Evolutionary conservation across 768 basidiomycete species (phyloP).

Genomic region (Tylopilus balloui): DNA sequence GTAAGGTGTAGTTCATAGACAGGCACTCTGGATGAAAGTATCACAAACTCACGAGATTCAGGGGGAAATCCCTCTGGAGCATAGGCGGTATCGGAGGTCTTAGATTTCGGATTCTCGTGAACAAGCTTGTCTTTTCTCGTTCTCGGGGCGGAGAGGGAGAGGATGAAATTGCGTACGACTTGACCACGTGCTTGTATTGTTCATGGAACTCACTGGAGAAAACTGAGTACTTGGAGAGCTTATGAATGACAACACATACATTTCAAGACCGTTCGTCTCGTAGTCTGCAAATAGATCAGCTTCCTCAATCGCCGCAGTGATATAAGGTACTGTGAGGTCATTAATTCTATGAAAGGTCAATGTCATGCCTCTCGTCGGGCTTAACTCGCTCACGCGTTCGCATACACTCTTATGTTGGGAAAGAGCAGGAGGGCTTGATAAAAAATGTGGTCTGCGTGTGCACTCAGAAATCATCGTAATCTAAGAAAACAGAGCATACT

Average conservation of each 20-base stretch:
- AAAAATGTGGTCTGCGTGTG: constrained; percentile 59
- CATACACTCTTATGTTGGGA: constrained; percentile 68
- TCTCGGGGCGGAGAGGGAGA: constrained; percentile 43
- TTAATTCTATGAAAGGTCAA: constrained; percentile 45
- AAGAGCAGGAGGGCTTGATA: constrained; percentile 68
- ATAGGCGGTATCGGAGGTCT: constrained; percentile 53
- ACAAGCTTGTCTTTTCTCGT: constrained; percentile 39
- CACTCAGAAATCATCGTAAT: not conserved
- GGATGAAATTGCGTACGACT: constrained; percentile 45
- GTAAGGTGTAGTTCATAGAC: constrained; percentile 1
- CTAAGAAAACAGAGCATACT: constrained; percentile 8
- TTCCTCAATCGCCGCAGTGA: constrained; percentile 69
- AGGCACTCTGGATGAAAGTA: not conserved
- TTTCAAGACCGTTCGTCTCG: constrained; percentile 51
- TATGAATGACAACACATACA: constrained; percentile 40
- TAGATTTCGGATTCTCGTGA: constrained; percentile 37
- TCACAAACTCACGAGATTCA: constrained; percentile 56
- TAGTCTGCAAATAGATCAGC: constrained; percentile 62
- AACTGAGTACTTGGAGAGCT: constrained; percentile 4
- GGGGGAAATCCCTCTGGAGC: constrained; percentile 58
- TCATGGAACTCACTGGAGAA: constrained; percentile 49
- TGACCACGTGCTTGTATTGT: constrained; percentile 53
- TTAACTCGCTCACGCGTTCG: constrained; percentile 58
- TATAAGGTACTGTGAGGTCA: constrained; percentile 78
- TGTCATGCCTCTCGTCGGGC: not conserved